Conservation (phyloP, 495 filamentous ascomycete genomes). For the Xylaria telfairii region DNA sequence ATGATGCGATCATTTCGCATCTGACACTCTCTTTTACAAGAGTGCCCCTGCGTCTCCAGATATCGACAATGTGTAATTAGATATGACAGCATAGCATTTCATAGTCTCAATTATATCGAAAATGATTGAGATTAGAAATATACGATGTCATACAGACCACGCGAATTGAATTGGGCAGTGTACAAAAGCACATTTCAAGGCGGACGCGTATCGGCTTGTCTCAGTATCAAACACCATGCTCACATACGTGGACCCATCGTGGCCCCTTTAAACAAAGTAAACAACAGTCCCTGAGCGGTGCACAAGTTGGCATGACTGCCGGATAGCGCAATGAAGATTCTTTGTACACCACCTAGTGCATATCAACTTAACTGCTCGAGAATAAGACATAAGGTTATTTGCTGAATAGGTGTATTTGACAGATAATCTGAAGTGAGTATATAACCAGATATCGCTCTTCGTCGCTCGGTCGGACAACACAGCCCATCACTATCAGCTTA, state of each 20-base stretch:
- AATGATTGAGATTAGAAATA: no score
- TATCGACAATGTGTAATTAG: no score
- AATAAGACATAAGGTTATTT: background rate
- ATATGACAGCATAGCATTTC: no score
- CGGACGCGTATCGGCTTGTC: background rate
- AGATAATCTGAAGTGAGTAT: background rate
- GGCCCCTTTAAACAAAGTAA: background rate
- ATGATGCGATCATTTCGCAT: no score
- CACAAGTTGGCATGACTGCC: background rate
- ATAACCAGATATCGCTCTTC: background rate
- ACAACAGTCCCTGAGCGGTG: background rate
- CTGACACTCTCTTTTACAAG: no score
- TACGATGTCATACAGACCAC: no score
- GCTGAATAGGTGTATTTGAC: background rate
- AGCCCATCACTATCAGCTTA: background rate
- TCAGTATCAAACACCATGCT: slow-evolving; percentile 1
- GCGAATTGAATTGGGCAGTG: no score
- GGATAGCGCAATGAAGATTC: background rate
- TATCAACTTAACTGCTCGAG: background rate
- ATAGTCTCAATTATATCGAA: no score
- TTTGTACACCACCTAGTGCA: background rate
- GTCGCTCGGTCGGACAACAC: background rate
- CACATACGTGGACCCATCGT: background rate
- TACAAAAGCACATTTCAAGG: background rate
- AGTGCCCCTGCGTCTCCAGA: no score